These are phyloP conservation scores for Trichoderma atroviride DNA, from an alignment of 2,329 filamentous ascomycete species.

Conservation along the genomic window DNA sequence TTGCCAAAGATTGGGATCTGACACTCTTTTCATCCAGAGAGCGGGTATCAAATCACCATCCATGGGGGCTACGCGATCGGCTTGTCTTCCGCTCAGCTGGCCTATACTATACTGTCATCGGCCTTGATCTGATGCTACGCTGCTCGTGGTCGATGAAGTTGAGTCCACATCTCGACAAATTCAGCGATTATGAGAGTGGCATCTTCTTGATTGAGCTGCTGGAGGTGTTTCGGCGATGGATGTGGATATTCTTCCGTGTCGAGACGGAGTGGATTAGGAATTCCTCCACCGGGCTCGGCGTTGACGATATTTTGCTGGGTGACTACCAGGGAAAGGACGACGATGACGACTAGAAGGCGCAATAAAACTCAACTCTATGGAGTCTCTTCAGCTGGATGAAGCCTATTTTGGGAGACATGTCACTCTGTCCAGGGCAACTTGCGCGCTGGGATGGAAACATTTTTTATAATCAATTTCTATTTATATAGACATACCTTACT, in stretches of 20 bases:
- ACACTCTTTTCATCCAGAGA: constrained; percentile 70
- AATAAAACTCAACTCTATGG: neutral
- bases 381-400: neutral
- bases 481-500: constrained; percentile 5
- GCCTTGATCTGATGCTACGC: constrained; percentile 76
- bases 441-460: constrained; percentile 15
- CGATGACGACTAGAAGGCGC: constrained; percentile 38
- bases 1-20: constrained; percentile 95
- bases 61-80: constrained; percentile 75
- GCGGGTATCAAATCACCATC: constrained; percentile 65
- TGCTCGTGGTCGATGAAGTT: constrained; percentile 93
- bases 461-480: constrained; percentile 20
- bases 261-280: constrained; percentile 87
- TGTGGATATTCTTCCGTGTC: constrained; percentile 95
- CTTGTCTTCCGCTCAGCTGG: constrained; percentile 71
- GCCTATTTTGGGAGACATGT: neutral
- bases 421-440: constrained; percentile 14
- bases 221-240: constrained; percentile 86
- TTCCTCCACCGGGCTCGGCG: constrained; percentile 52
- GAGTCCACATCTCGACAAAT: constrained; percentile 76
- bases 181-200: constrained; percentile 83
- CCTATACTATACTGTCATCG: constrained; percentile 82
- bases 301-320: constrained; percentile 74
- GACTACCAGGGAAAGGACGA: constrained; percentile 67
- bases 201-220: constrained; percentile 86